A percentile compares a stretch with the other conserved stretches of the same genome.
These are phyloP conservation scores for Russula earlei DNA, from an alignment of 768 basidiomycete species.

Conservation along the genomic window DNA sequence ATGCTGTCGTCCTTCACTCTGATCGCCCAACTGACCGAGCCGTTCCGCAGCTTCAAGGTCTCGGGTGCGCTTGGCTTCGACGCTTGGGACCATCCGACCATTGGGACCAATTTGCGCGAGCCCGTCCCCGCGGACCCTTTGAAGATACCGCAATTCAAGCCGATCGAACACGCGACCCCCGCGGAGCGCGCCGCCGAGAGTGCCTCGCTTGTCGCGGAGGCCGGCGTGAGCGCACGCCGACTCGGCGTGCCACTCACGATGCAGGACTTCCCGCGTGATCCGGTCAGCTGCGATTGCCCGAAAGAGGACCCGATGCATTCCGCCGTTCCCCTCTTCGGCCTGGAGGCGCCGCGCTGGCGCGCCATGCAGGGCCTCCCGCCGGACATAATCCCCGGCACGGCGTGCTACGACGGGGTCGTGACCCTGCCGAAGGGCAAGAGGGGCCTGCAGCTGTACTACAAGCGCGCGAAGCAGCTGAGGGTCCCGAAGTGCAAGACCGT, in stretches of 20 bases:
- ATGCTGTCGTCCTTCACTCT: background rate
- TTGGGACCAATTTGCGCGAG: slow-evolving; percentile 13
- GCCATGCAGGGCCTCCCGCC: background rate
- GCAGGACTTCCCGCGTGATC: slow-evolving; percentile 5
- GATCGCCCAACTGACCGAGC: background rate
- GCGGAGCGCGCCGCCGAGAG: slow-evolving; percentile 1
- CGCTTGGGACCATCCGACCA: slow-evolving; percentile 6
- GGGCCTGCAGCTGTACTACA: background rate
- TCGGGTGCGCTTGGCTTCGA: slow-evolving; percentile 1
- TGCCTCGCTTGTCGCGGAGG: background rate
- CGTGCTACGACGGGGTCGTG: background rate
- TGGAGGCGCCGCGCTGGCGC: slow-evolving; percentile 7
- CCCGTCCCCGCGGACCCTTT: slow-evolving; percentile 12
- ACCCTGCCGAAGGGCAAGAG: background rate
- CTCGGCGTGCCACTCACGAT: slow-evolving; percentile 9
- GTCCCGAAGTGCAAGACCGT: background rate
- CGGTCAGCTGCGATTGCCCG: background rate
- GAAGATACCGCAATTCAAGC: background rate
- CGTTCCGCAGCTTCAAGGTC: slow-evolving; percentile 4
- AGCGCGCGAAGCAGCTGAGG: background rate
- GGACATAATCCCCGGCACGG: background rate
- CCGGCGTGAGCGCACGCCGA: slow-evolving; percentile 1
- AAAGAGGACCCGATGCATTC: slow-evolving; percentile 3
- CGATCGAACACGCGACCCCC: background rate
- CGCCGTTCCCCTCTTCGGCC: background rate